Evolutionary conservation across 306 rosid genomes (phyloP).

Genomic region (Ceratonia siliqua): DNA sequence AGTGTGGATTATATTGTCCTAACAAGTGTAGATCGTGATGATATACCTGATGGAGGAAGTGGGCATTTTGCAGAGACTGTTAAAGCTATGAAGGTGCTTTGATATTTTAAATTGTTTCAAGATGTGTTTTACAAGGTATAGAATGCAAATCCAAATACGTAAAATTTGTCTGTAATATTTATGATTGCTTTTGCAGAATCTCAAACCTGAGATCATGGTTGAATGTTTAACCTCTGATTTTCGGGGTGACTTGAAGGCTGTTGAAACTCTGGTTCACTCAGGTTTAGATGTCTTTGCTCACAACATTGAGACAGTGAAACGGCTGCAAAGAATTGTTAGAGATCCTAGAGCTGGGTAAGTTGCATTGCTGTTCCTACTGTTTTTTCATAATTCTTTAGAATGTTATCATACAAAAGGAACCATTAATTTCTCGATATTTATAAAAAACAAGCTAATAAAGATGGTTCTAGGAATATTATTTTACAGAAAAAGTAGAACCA

Average conservation of each 20-base stretch:
- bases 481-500: background rate
- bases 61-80: constrained; percentile 93
- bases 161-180: background rate
- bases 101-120: constrained; percentile 20
- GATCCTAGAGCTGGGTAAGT: constrained; percentile 98
- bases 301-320: constrained; percentile 91
- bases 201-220: constrained; percentile 89
- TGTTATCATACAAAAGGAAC: background rate
- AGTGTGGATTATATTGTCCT: constrained; percentile 89
- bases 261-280: constrained; percentile 71
- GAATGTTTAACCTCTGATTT: constrained; percentile 98
- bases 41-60: constrained; percentile 98
- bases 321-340: constrained; percentile 92
- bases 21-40: constrained; percentile 97
- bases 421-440: background rate
- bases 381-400: constrained; percentile 2
- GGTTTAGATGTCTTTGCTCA: constrained; percentile 98
- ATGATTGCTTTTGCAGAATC: constrained; percentile 55
- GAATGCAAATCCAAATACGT: background rate
- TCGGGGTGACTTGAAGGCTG: constrained; percentile 82
- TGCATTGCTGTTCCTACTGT: constrained; percentile 5
- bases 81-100: constrained; percentile 78
- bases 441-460: too few species aligned
- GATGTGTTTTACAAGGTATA: constrained; percentile 6
- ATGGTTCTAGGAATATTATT: background rate